Evolutionary conservation across 768 basidiomycete genomes (phyloP).

Genomic region (Gelatoporia subvermispora): DNA sequence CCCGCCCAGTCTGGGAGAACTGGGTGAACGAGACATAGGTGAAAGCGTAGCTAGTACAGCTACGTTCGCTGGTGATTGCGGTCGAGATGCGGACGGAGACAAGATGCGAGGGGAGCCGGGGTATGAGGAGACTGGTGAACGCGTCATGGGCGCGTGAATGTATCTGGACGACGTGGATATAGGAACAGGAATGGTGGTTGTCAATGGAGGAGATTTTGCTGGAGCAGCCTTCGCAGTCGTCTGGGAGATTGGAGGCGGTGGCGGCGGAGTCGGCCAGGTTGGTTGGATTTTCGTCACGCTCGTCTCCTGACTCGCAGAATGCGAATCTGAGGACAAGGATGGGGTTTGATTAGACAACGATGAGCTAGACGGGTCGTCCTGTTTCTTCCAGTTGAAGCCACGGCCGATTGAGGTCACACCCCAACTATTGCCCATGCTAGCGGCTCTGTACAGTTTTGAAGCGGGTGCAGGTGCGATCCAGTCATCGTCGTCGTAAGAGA

Average conservation of each 20-base stretch:
- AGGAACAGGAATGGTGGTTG: conserved; percentile 7
- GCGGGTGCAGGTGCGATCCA: conserved; percentile 53
- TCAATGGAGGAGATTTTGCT: conserved; percentile 16
- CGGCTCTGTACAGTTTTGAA: conserved; percentile 46
- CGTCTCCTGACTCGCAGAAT: not conserved
- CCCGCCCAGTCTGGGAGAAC: conserved; percentile 34
- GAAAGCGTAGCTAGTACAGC: conserved; percentile 25
- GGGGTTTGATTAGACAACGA: conserved; percentile 6
- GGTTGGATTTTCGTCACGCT: conserved; percentile 9
- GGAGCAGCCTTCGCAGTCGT: not conserved
- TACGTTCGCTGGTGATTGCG: conserved; percentile 19
- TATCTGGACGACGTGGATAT: conserved; percentile 12
- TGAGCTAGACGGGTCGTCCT: conserved; percentile 24
- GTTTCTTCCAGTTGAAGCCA: conserved; percentile 69
- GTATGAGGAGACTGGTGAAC: conserved; percentile 22
- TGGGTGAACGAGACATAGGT: conserved; percentile 29
- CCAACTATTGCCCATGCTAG: conserved; percentile 76
- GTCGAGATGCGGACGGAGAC: conserved; percentile 19
- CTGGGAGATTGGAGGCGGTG: conserved; percentile 1
- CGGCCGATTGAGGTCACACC: conserved; percentile 81
- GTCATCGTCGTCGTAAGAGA: conserved; percentile 62
- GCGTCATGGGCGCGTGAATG: conserved; percentile 16
- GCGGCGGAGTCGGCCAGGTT: conserved; percentile 3
- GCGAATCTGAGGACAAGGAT: no score
- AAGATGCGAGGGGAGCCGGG: conserved; percentile 22